Base-by-base conservation (phyloP, 2,329 filamentous ascomycete genomes). In the Beauveria brongniartii region DNA sequence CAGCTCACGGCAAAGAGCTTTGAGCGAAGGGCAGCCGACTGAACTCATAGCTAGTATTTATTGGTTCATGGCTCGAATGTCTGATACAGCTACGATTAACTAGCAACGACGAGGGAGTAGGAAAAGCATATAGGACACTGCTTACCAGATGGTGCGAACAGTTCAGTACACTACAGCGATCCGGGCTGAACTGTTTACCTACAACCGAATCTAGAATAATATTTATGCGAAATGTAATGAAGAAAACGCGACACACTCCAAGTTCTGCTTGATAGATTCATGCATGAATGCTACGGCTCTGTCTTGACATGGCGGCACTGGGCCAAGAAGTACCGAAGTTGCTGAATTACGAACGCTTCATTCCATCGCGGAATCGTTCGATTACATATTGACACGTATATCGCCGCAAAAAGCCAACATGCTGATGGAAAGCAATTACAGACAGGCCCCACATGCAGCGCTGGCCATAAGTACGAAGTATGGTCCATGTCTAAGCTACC, bases 211-310 rank as follows among this genome's bases (percentile, higher is more conserved):
- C n/a, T 51, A 61, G 53, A 61, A 30, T 56, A 61, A 47, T 52
- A 12, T 51, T 26, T 24, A 47, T 14, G 59, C 56, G 53, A 46
- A 61, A 56, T 61, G 53, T 52, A 61, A 61, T 56, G 52, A 61
- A 56, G 22, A 20, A 51, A 46, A 40, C n/a, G 51, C 53, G 41
- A 47, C 41, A 40, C 22, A 22, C 22, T 22, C 26, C 22, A 12
- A 24, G 34, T 7, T 14, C 9, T 37, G 26, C 24, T 10, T 28
- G 26, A 24, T 30, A 10, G 20, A 5, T 30, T 12, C 18, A 24
- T 48, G 26, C 9, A 18, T 30, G 16, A 5, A 20, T 59, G 22
- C 22, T 16, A 16, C 26, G 9, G 18, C 14, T 40, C 55, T n/a
- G 22, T 24, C n/a, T 7, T 20, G 12, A 20, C 2, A 51, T 28